These are phyloP conservation scores for Clitocybe nebularis DNA, from an alignment of 1,284 basidiomycete genomes.

Conservation along the genomic window DNA sequence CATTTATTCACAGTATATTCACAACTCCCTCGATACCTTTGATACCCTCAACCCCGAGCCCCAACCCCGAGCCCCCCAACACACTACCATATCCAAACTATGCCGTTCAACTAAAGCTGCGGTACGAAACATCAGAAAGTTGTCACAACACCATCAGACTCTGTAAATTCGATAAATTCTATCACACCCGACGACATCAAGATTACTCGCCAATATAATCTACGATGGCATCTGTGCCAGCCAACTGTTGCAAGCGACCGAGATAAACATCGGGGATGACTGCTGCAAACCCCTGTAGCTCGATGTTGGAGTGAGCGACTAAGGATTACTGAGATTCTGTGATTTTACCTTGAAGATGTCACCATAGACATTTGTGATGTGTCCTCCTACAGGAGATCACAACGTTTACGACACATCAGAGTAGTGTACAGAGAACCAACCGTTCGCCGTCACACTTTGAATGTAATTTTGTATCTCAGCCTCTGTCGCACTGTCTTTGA, in stretches of 20 bases:
- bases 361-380: constrained; percentile 1
- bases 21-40: too few relatives aligned
- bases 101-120: too few relatives aligned
- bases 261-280: constrained; percentile 1
- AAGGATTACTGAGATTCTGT: neutral
- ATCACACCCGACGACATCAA: neutral
- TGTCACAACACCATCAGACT: constrained; percentile 11
- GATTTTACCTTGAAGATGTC: constrained; percentile 1
- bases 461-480: neutral
- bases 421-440: neutral
- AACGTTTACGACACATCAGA: too few relatives aligned
- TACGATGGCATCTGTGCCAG: constrained; percentile 2
- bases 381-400: neutral
- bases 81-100: too few relatives aligned
- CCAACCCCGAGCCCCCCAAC: too few relatives aligned
- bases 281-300: constrained; percentile 10
- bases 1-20: neutral
- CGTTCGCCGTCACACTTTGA: neutral
- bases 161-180: neutral
- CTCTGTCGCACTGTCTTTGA: neutral
- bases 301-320: neutral
- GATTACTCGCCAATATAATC: constrained; percentile 9
- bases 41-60: too few relatives aligned
- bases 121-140: too few relatives aligned
- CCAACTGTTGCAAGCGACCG: neutral